Evolutionary conservation across 768 basidiomycete genomes (phyloP), one percentile per base, ranked within the genome.

Genomic region (Boletus sensibilis): DNA sequence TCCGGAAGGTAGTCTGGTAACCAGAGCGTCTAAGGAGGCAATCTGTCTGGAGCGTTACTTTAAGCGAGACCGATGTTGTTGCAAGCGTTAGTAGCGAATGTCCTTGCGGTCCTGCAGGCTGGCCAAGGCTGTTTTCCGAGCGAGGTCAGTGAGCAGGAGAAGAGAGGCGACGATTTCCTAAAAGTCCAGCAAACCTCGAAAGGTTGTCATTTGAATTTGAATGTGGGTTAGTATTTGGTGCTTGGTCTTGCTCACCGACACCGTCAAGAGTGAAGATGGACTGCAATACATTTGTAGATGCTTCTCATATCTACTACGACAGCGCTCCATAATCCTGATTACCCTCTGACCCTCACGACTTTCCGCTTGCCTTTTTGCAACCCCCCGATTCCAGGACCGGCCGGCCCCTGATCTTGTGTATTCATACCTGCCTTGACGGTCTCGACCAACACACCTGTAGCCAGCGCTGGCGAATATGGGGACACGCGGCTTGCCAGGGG

Each of bases 391-490:
- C 68, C 63, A 50, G 78, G 71, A 12, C 72, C 64, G 6, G 61
- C 58, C 14, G 76, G 72, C 41, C 78, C 77, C 50, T 79, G 79
- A 53, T 86, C 83, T 54, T 74, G 76, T 33, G 86, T 81, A 63
- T 80, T 90, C 83, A 94, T 86, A 1, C 92, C 92, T 0, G 92
- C 89, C 71, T 93, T 94, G 38, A 94, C 81, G 0, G 91, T 84
- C 38, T 93, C 88, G 35, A 96, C 78, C 34, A 94, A 79, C 42
- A 93, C 82, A 7, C 92, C 92, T 0, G 85, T 79, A 35, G 87
- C 82, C 10, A 92, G 74, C 10, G 87, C 82, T 9, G 92, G 93
- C 2, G 90, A 91, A 64, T 92, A 92, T 3, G 86, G 78, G 9
- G 91, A 92, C 20, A 93, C 78, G 35, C 94, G 82, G 61, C 78